Conservation (phyloP, 345 rosid genomes). For the Melaleuca alternifolia region DNA sequence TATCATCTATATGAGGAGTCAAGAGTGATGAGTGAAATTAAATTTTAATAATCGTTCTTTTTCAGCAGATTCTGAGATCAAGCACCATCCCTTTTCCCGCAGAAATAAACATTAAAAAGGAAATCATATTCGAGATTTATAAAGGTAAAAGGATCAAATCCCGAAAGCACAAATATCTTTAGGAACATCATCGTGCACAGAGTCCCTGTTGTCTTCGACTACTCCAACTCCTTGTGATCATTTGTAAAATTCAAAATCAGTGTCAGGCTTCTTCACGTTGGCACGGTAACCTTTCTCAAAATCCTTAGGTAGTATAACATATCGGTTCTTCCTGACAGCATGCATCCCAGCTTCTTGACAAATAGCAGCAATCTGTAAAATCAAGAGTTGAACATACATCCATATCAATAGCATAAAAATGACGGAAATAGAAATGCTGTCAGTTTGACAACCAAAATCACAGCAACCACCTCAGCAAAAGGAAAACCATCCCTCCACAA, state of each 20-base stretch:
- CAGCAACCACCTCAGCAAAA: background rate
- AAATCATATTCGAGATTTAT: background rate
- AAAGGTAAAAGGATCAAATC: background rate
- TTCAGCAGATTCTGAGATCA: background rate
- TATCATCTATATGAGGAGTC: background rate
- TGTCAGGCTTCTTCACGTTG: slow-evolving; percentile 99
- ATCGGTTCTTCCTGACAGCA: slow-evolving; percentile 95
- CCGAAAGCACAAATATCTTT: background rate
- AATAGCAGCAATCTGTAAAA: slow-evolving; percentile 77
- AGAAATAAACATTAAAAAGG: background rate
- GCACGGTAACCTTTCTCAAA: slow-evolving; percentile 96
- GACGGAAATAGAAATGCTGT: background rate
- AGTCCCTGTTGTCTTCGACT: background rate
- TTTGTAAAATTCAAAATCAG: slow-evolving; percentile 94
- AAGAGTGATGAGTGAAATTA: background rate
- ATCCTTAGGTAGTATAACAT: slow-evolving; percentile 92
- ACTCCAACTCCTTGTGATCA: slow-evolving; percentile 5
- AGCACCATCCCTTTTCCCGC: background rate
- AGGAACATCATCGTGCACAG: background rate
- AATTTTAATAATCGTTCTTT: background rate
- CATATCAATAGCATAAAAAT: background rate
- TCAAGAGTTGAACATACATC: background rate
- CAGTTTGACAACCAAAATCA: background rate
- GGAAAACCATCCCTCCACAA: background rate
- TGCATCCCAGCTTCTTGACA: slow-evolving; percentile 99